Evolutionary conservation across 768 basidiomycete genomes (phyloP), one percentile per base, ranked within the genome.

Genomic region (Macrolepiota albuminosa): DNA sequence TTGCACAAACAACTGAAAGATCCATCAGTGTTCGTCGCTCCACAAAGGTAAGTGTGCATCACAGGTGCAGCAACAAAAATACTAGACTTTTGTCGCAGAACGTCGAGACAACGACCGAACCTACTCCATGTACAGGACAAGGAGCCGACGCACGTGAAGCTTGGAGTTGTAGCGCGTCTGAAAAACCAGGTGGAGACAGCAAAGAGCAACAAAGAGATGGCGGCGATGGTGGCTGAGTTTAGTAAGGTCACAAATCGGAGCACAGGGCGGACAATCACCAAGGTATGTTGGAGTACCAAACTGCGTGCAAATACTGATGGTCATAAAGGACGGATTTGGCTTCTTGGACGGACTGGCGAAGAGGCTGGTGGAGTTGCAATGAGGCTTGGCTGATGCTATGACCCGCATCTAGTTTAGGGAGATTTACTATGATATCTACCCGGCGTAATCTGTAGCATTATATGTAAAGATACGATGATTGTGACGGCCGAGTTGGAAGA

Each of bases 1-100:
- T 68, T 92, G 63, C 78, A 82, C 71, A 88, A 87, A 69, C 88
- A 88, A 66, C 78, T 92, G 47, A 82, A 81, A 40, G 85, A 89
- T 69, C 86, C 89, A 37, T 83, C 84, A 21, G 81, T 84, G 42
- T 83, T 81, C 64, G 69, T 81, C 54, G 71, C 78, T 45, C 87
- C 87, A 5, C 66, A 84, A 67, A 78, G 86, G 76, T 79, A 71
- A 70, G 67, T 77, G 70, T 21, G 29, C 14, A 14, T 54, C 34
- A 47, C 26, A 18, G n/a, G 46, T 54, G 36, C 29, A 54, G 29
- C 39, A 39, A 54, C 34, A 42, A 51, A 43, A 58, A 47, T 34
- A 58, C 54, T 54, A 29, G 54, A 43, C 14, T 6, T 54, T 18
- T n/a, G 33, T 54, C 11, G 4, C 10, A 67, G 61, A 39, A 63